Evolutionary conservation across 768 basidiomycete species (phyloP).

Genomic region (Lactarius psammicola): DNA sequence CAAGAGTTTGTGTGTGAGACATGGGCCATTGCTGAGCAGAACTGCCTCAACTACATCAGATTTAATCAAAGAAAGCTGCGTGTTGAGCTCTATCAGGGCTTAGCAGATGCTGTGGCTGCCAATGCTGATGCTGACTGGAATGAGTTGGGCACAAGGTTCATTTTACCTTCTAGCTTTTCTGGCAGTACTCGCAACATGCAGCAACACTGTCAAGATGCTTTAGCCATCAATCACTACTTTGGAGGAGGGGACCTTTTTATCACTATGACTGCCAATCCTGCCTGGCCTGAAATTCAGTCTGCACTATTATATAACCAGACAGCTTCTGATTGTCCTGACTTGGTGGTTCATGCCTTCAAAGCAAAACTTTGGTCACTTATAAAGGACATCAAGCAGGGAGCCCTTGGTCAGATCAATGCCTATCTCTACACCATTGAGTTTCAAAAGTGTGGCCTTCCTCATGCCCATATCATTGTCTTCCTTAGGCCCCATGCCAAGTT

Average conservation of each 20-base stretch:
- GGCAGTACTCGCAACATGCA: not conserved
- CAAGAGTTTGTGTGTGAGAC: slow-evolving; percentile 2
- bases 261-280: slow-evolving; percentile 53
- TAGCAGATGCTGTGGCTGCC: not conserved
- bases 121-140: not conserved
- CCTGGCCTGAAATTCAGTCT: slow-evolving; percentile 40
- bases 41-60: not conserved
- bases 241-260: slow-evolving; percentile 28
- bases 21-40: not conserved
- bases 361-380: slow-evolving; percentile 40
- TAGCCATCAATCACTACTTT: slow-evolving; percentile 7
- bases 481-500: slow-evolving; percentile 39
- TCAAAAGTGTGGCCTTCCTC: slow-evolving; percentile 56
- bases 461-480: slow-evolving; percentile 52
- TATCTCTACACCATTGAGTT: slow-evolving; percentile 55
- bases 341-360: slow-evolving; percentile 47
- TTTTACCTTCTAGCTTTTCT: not conserved
- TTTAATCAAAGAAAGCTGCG: not conserved
- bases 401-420: slow-evolving; percentile 45
- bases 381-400: slow-evolving; percentile 38
- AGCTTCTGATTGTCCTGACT: slow-evolving; percentile 45
- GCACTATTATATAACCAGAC: slow-evolving; percentile 31
- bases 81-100: not conserved
- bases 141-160: not conserved
- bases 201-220: not conserved